Percentiles rank a stretch among this genome's conserved stretches.
phyloP scores from a whole-genome alignment of 495 filamentous ascomycete genomes.

The Penicilliopsis zonata region DNA sequence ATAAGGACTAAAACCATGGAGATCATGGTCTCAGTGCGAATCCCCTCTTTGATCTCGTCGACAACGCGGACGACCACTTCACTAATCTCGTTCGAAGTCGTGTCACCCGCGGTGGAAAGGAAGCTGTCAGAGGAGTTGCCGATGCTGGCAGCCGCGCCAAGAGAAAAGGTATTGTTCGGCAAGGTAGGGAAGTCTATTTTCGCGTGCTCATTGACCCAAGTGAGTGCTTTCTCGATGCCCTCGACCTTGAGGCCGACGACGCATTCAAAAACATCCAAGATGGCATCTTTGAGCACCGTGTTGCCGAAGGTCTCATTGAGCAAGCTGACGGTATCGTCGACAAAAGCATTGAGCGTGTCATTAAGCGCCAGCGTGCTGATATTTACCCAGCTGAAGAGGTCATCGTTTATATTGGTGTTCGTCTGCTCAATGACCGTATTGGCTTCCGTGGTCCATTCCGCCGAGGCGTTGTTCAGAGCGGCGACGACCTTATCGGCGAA shows the following conservation, averaged over 20 bases:
- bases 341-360: constrained; percentile 70
- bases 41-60: constrained; percentile 45
- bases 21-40: constrained; percentile 68
- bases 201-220: constrained; percentile 80
- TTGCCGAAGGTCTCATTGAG: constrained; percentile 69
- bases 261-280: constrained; percentile 63
- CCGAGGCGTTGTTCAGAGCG: constrained; percentile 59
- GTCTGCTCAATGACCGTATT: constrained; percentile 60
- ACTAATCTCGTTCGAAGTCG: constrained; percentile 69
- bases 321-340: constrained; percentile 55
- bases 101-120: constrained; percentile 54
- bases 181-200: constrained; percentile 71
- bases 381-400: constrained; percentile 82
- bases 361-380: constrained; percentile 73
- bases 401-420: constrained; percentile 63
- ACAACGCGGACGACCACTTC: constrained; percentile 57
- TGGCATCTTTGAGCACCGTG: constrained; percentile 61
- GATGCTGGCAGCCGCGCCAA: constrained; percentile 58
- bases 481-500: constrained; percentile 73
- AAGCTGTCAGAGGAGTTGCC: constrained; percentile 49
- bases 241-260: constrained; percentile 65
- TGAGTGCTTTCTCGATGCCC: constrained; percentile 69
- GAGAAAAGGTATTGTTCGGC: constrained; percentile 69
- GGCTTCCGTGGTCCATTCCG: constrained; percentile 61
- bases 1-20: constrained; percentile 54